Conservation (phyloP, 1,139 yeast genomes). For the Suhomyces kunorum region DNA sequence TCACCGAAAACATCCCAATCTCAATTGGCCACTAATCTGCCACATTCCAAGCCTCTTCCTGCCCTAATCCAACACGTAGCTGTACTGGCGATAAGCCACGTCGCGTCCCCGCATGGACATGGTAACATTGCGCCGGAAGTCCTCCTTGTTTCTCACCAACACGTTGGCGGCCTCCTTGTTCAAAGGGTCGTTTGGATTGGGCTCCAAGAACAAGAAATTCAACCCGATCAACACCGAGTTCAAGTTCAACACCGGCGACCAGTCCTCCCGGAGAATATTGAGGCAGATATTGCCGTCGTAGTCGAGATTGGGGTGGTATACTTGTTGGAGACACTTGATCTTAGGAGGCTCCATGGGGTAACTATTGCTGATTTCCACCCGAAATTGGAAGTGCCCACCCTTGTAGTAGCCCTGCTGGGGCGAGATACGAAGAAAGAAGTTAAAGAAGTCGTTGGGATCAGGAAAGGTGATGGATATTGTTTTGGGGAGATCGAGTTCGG, state of each 20-base stretch:
- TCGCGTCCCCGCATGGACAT: constrained; percentile 72
- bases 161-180: constrained; percentile 87
- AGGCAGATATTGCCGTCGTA: constrained; percentile 87
- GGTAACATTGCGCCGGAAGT: constrained; percentile 60
- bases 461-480: constrained; percentile 61
- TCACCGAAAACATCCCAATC: too few species aligned
- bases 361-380: constrained; percentile 61
- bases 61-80: constrained; percentile 35
- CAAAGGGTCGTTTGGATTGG: constrained; percentile 89
- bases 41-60: too few species aligned
- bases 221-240: constrained; percentile 84
- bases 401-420: constrained; percentile 84
- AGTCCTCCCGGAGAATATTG: constrained; percentile 88
- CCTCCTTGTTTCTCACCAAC: constrained; percentile 56
- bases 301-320: constrained; percentile 94
- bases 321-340: constrained; percentile 66
- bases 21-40: too few species aligned
- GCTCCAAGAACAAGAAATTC: constrained; percentile 82
- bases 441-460: constrained; percentile 57
- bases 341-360: constrained; percentile 95
- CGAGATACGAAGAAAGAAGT: constrained; percentile 56
- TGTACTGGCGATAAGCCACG: constrained; percentile 32
- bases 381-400: constrained; percentile 68
- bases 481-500: constrained; percentile 67
- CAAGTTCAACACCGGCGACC: constrained; percentile 91